These are phyloP conservation scores for Penicillium sp. DNA, from an alignment of 2,329 filamentous ascomycete species.

Conservation along the genomic window DNA sequence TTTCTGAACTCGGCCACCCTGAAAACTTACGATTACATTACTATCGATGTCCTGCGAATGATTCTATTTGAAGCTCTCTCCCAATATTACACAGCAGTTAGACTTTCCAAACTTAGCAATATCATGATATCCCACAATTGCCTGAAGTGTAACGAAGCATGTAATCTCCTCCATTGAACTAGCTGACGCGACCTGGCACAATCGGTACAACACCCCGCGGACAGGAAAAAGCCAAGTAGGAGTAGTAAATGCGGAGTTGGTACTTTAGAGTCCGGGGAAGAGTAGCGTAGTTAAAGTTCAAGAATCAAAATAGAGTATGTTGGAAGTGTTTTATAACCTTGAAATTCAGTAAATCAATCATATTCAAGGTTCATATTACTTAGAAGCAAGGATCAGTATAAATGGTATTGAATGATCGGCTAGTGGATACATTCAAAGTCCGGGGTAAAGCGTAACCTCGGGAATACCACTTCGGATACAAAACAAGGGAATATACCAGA, in stretches of 20 bases:
- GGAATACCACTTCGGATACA: conserved; percentile 1
- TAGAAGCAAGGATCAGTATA: background rate
- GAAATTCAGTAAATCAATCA: too few species aligned
- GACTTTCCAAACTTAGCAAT: background rate
- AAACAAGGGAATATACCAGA: background rate
- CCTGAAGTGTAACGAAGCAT: background rate
- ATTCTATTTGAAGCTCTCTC: background rate
- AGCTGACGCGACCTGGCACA: background rate
- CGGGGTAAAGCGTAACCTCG: background rate
- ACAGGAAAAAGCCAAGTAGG: background rate
- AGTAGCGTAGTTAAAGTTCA: too few species aligned
- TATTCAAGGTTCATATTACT: background rate
- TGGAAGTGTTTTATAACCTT: too few species aligned
- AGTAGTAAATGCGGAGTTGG: background rate
- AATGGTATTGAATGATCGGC: conserved; percentile 1
- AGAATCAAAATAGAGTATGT: too few species aligned
- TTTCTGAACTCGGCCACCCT: background rate
- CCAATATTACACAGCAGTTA: background rate
- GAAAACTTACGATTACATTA: background rate
- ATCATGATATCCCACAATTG: background rate
- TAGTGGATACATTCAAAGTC: background rate
- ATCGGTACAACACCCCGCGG: background rate
- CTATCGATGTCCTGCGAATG: background rate
- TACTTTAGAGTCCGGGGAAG: background rate
- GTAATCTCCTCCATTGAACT: background rate